Base-by-base conservation (phyloP, 768 basidiomycete species). In the Sarcodon aspratus region DNA sequence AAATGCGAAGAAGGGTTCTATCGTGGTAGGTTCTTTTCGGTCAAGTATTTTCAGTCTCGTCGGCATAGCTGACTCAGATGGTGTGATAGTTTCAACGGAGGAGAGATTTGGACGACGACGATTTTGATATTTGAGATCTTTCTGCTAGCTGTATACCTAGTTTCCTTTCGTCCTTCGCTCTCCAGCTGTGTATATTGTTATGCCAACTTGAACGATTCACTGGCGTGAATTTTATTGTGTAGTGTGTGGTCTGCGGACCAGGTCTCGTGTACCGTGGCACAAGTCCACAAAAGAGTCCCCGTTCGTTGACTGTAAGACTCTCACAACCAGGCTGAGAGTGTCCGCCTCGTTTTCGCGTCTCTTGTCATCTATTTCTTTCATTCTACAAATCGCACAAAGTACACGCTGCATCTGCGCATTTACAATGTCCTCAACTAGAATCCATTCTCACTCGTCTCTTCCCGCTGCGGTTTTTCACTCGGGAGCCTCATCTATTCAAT, bases 401-500 rank as follows among this genome's bases (percentile, higher is more conserved):
- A 44, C 50, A 27, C 18, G 33, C 46, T 17, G 37, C 5, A 27
- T 27, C 21, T 27, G 43, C 12, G 10, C 31, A 18, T 50, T 75
- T 40, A 75, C 70, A 31, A 82, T 84, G 73, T 77, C 78, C 10
- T 27, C 21, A 27, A 60, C 76, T 51, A 73, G 79, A 69, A 65
- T 76, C 11, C 79, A 80, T 54, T 67, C 69, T 3, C 79, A 80
- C 54, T 76, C 77, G 11, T 75, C 82, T 11, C 64, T 88, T 0
- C 85, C 85, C 31, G 82, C 86, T 4, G 82, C 86, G 48, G 82
- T 81, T 37, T 69, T 84, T 32, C 82, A 85, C 54, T 76, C 80
- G 35, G 76, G 80, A 27, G 79, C 83, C 64, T 79, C 79, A 8
- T 69, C 82, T 44, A 71, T 81, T 52, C 86, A 86, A 63, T 86